Evolutionary conservation across 2,329 filamentous ascomycete genomes (phyloP), one percentile per base, ranked within the genome.

Genomic region (Ceratocystis papillata): DNA sequence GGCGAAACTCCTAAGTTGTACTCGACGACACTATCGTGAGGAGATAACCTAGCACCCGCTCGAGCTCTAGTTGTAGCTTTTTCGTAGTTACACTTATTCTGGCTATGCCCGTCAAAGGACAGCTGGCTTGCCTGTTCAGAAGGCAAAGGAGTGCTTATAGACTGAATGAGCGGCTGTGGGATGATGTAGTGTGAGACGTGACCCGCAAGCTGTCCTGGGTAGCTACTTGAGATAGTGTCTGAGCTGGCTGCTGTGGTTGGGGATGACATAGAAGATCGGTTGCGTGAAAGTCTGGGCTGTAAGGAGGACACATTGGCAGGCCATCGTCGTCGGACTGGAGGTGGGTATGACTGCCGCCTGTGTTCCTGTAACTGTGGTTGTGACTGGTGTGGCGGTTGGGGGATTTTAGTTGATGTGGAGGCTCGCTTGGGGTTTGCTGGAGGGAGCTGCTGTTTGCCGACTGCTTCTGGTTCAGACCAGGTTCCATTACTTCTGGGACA

Each of bases 11-110:
- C 59, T 5, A 64, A 33, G 25, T 53, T 66, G 53, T 60, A 65
- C 61, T 68, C 67, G 45, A 68, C 67, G 67, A 68, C 50, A 60
- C 67, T 68, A 66, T 68, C 67, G 67, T 68, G 67, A 44, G 63
- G 67, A 46, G 67, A 68, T 22, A 63, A 68, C 28, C 63, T 64
- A 10, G 60, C 50, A 62, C 33, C 48, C 7, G 50, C 41, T 22
- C 67, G 67, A 46, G 45, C 37, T 20, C 37, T 53, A 45, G 28
- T 50, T 4, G 53, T 44, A 20, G 50, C 10, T 44, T 48, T 48
- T 37, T 46, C 25, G 44, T 61, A 37, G 30, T 50, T 53, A 15
- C 44, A 12, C 7, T 41, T 33, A 45, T 22, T 50, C 41, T 61
- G 55, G n/a, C n/a, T 41, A 22, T 22, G 33, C 44, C 22, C 5